A percentile compares a stretch with the other conserved stretches of the same genome.
Evolutionary conservation across 345 rosid genomes (phyloP).

Genomic region (Dimocarpus longan): DNA sequence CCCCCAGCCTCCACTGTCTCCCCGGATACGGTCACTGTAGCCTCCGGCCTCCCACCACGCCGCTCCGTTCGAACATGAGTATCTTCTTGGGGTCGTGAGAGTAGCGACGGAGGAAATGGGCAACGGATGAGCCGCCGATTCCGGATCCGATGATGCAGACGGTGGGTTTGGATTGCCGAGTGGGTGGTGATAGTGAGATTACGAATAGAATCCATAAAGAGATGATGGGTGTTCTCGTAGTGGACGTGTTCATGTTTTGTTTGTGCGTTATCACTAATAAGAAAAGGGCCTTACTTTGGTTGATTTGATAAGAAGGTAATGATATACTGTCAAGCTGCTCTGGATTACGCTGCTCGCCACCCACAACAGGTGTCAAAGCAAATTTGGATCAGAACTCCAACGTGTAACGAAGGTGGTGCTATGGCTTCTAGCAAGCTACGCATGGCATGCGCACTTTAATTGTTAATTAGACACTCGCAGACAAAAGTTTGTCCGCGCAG

Average conservation of each 20-base stretch:
- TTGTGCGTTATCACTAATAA: no score
- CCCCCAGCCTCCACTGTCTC: conserved; percentile 85
- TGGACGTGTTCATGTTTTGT: neutral
- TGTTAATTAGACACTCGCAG: no score
- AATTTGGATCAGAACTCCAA: no score
- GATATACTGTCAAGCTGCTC: no score
- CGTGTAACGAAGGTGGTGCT: no score
- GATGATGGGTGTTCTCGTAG: neutral
- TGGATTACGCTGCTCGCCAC: no score
- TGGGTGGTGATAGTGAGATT: conserved; percentile 28
- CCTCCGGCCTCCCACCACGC: conserved; percentile 91
- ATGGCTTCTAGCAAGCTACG: no score
- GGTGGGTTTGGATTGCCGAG: conserved; percentile 31
- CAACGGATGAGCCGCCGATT: conserved; percentile 86
- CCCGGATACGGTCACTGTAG: conserved; percentile 53
- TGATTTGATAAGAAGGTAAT: no score
- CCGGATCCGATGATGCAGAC: conserved; percentile 87
- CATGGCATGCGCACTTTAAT: no score
- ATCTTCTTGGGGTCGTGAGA: conserved; percentile 35
- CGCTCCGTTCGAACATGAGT: conserved; percentile 65
- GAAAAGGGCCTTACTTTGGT: no score
- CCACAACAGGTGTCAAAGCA: no score
- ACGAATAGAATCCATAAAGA: conserved; percentile 4
- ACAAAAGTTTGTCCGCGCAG: no score
- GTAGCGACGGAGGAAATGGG: conserved; percentile 81